Conservation (phyloP, 2,329 filamentous ascomycete genomes). For the Microdochium bolleyi region DNA sequence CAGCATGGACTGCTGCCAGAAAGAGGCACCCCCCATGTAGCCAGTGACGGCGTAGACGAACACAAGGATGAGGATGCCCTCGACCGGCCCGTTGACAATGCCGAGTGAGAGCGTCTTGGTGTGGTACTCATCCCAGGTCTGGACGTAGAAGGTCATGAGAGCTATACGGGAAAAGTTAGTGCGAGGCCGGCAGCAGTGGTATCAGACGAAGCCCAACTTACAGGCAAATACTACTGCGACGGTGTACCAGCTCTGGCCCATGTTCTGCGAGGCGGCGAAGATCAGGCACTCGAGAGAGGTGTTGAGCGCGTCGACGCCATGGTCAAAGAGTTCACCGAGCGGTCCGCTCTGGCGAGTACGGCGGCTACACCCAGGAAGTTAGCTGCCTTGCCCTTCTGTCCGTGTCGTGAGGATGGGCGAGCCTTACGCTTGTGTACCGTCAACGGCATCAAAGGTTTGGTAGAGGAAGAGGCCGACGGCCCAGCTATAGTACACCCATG, state of each 20-base stretch:
- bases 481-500: conserved; percentile 94
- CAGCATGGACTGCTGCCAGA: conserved; percentile 85
- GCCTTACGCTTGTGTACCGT: conserved; percentile 83
- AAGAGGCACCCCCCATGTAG: conserved; percentile 77
- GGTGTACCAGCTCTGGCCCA: conserved; percentile 88
- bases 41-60: conserved; percentile 78
- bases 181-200: background rate
- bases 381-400: background rate
- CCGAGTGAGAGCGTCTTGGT: conserved; percentile 92
- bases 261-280: conserved; percentile 86
- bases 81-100: conserved; percentile 87
- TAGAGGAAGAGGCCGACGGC: conserved; percentile 86
- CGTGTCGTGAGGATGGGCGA: background rate
- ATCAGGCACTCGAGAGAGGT: conserved; percentile 89
- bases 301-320: conserved; percentile 94
- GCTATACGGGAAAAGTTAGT: conserved; percentile 36
- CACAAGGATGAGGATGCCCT: conserved; percentile 82
- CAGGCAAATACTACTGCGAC: conserved; percentile 76
- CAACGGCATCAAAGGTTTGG: conserved; percentile 96
- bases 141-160: conserved; percentile 93
- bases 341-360: conserved; percentile 89
- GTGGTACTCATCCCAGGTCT: conserved; percentile 99
- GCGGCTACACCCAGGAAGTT: conserved; percentile 40
- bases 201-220: conserved; percentile 29
- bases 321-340: conserved; percentile 92